Evolutionary conservation across 371 early-diverging fungal species (phyloP).

Genomic region (Circinella umbellata): DNA sequence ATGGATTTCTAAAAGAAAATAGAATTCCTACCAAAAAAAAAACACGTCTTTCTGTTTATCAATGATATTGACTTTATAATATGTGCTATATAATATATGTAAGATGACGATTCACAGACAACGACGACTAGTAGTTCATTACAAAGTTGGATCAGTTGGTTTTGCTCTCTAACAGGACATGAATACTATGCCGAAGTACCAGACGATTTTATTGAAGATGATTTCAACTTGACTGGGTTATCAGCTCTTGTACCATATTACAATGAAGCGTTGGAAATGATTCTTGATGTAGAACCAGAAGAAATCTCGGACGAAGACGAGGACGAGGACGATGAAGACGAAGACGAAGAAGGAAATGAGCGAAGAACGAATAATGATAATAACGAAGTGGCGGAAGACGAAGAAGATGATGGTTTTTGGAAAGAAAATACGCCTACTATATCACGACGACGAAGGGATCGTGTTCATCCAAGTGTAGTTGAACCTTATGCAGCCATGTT

Average conservation of each 20-base stretch:
- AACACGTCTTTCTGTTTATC: not conserved
- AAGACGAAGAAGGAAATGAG: constrained; percentile 32
- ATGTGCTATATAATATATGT: not conserved
- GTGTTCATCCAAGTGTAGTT: constrained; percentile 40
- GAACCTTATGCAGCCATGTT: constrained; percentile 66
- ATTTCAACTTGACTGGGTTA: constrained; percentile 93
- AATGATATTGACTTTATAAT: not conserved
- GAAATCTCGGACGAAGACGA: constrained; percentile 32
- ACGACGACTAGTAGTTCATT: constrained; percentile 30
- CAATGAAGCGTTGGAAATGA: constrained; percentile 80
- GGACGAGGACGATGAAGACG: constrained; percentile 13
- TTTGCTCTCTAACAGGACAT: constrained; percentile 81
- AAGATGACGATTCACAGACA: constrained; percentile 27
- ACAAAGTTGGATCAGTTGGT: constrained; percentile 88
- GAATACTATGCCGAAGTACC: constrained; percentile 88
- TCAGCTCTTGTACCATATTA: constrained; percentile 82
- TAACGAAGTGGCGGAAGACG: constrained; percentile 41
- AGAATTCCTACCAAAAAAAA: too few species aligned
- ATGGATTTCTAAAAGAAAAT: too few species aligned
- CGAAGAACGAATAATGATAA: constrained; percentile 4
- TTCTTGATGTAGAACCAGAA: constrained; percentile 84
- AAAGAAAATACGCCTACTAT: constrained; percentile 28
- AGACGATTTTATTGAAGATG: constrained; percentile 89
- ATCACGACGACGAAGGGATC: constrained; percentile 15
- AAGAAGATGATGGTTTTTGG: constrained; percentile 40